These are phyloP conservation scores for Calocera viscosa DNA, from an alignment of 768 basidiomycete genomes.

Conservation along the genomic window DNA sequence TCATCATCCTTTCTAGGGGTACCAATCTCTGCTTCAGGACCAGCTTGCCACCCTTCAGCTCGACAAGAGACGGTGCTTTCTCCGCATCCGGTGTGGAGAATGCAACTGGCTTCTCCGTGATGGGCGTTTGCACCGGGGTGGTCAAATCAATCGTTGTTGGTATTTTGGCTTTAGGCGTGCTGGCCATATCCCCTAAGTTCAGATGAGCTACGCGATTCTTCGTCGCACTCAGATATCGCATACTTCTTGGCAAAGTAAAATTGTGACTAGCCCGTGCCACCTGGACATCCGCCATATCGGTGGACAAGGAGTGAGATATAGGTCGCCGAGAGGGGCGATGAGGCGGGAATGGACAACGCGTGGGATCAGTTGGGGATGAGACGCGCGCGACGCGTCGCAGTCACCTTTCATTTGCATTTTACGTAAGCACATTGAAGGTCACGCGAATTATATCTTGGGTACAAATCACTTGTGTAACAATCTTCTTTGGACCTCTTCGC, in stretches of 20 bases:
- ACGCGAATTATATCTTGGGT: background rate
- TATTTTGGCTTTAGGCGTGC: slow-evolving; percentile 8
- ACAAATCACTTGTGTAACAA: background rate
- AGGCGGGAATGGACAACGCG: background rate
- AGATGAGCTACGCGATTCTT: background rate
- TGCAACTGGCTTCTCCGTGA: background rate
- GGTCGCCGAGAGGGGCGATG: background rate
- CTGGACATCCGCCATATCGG: background rate
- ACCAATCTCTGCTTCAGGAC: slow-evolving; percentile 17
- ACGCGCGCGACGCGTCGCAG: background rate
- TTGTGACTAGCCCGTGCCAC: background rate
- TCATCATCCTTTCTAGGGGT: slow-evolving; percentile 29
- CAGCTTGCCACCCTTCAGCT: slow-evolving; percentile 19
- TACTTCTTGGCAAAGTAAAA: slow-evolving; percentile 12
- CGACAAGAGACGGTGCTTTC: slow-evolving; percentile 9
- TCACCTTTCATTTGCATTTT: slow-evolving; percentile 4
- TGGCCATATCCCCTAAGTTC: background rate
- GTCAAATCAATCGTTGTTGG: slow-evolving; percentile 12
- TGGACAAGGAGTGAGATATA: background rate
- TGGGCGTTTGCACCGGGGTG: background rate
- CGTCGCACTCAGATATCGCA: background rate
- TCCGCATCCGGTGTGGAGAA: background rate
- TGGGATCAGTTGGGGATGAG: background rate
- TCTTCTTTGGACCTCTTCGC: no score
- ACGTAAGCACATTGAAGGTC: slow-evolving; percentile 5